These are phyloP conservation scores for Sclerotinia spermophila DNA, from an alignment of 2,329 filamentous ascomycete species.

Conservation along the genomic window DNA sequence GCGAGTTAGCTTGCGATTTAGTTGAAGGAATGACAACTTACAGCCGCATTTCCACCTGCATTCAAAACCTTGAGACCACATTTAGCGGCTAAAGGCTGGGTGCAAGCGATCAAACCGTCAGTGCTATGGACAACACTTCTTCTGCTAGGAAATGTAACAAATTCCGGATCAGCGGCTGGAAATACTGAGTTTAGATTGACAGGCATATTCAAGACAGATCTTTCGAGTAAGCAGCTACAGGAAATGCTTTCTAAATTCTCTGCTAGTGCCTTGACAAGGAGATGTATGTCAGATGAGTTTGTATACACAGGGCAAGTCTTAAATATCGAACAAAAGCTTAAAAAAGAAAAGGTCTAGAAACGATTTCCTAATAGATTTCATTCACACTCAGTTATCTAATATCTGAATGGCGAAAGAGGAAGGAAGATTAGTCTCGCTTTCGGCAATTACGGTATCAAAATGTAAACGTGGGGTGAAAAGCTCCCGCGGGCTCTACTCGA, in stretches of 20 bases:
- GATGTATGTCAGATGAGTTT: neutral
- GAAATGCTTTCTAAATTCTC: neutral
- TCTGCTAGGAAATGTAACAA: slow-evolving; percentile 69
- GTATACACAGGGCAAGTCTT: neutral
- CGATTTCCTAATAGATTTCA: neutral
- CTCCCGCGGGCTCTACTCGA: neutral
- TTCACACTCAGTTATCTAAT: neutral
- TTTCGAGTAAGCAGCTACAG: neutral
- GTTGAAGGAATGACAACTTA: slow-evolving; percentile 45
- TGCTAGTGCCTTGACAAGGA: neutral
- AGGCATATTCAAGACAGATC: slow-evolving; percentile 31
- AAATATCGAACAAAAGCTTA: neutral
- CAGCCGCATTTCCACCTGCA: slow-evolving; percentile 88
- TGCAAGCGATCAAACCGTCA: slow-evolving; percentile 84
- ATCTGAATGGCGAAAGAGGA: neutral
- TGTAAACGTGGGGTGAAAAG: slow-evolving; percentile 17
- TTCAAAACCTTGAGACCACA: slow-evolving; percentile 83
- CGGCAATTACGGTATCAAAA: neutral
- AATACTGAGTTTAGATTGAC: slow-evolving; percentile 36
- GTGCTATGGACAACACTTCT: slow-evolving; percentile 92
- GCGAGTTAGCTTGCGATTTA: slow-evolving; percentile 17
- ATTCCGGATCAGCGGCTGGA: slow-evolving; percentile 39
- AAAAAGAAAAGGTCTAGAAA: neutral
- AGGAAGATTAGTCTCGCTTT: neutral
- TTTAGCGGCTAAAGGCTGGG: slow-evolving; percentile 83